phyloP scores from a whole-genome alignment of 2,329 filamentous ascomycete species.

The Bipolaris cookei region DNA sequence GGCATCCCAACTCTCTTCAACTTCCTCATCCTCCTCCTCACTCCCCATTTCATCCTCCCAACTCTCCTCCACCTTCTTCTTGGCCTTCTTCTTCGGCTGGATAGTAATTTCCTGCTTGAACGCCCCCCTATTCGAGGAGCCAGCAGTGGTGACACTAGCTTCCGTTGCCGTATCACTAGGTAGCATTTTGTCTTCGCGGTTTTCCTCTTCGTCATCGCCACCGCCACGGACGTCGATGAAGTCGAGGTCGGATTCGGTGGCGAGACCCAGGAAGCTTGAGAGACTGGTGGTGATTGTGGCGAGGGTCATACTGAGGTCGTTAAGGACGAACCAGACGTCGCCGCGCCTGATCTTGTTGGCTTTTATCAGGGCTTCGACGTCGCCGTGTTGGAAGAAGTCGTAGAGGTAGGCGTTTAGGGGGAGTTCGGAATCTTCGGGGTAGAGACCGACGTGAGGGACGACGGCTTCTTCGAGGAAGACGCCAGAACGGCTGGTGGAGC shows the following conservation, averaged over 20 bases:
- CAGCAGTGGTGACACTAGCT: conserved; percentile 22
- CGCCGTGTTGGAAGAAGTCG: conserved; percentile 79
- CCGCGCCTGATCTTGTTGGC: conserved; percentile 71
- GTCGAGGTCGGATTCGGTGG: conserved; percentile 54
- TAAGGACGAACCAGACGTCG: conserved; percentile 75
- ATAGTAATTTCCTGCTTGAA: conserved; percentile 41
- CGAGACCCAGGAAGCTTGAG: conserved; percentile 62
- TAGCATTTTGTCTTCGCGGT: conserved; percentile 50
- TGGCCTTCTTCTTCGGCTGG: conserved; percentile 48
- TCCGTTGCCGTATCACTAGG: conserved; percentile 33
- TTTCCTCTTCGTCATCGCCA: conserved; percentile 59
- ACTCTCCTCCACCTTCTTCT: conserved; percentile 49
- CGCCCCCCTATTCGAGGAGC: conserved; percentile 30
- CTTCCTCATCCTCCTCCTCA: conserved; percentile 35
- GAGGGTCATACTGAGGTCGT: conserved; percentile 69
- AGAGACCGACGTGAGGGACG: conserved; percentile 71
- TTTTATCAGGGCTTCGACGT: conserved; percentile 63
- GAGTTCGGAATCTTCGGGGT: conserved; percentile 60
- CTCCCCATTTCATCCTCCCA: conserved; percentile 49
- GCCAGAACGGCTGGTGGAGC: conserved; percentile 66
- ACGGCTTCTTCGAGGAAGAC: conserved; percentile 78
- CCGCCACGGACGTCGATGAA: conserved; percentile 60
- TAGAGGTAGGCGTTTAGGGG: conserved; percentile 72
- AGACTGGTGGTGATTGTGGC: conserved; percentile 75
- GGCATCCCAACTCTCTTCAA: conserved; percentile 40